A percentile compares a stretch with the other conserved stretches of the same genome.
These are phyloP conservation scores for Candida ipomoeae DNA, from an alignment of 805 yeast genomes.

Conservation along the genomic window DNA sequence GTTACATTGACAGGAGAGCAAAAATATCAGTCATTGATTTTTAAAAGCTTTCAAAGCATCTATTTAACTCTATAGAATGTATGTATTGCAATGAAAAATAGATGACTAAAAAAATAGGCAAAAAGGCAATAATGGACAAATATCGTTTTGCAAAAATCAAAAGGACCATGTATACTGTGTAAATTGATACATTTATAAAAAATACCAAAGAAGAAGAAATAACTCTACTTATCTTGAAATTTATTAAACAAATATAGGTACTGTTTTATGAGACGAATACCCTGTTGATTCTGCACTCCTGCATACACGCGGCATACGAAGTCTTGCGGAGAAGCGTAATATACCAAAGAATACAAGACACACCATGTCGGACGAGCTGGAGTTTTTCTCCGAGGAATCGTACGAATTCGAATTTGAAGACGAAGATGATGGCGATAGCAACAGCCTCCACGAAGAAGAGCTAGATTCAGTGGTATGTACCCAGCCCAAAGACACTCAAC, in stretches of 20 bases:
- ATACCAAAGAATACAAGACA: neutral
- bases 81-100: no score
- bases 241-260: neutral
- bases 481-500: neutral
- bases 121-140: no score
- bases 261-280: neutral
- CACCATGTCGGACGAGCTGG: slow-evolving; percentile 35
- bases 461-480: slow-evolving; percentile 16
- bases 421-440: slow-evolving; percentile 30
- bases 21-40: no score
- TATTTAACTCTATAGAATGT: no score
- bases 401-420: slow-evolving; percentile 37
- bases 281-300: neutral
- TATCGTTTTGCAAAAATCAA: no score
- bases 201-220: no score
- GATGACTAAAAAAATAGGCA: no score
- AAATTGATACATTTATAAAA: no score
- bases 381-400: slow-evolving; percentile 35
- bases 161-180: no score
- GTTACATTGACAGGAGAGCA: neutral
- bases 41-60: no score
- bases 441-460: slow-evolving; percentile 16
- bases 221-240: no score
- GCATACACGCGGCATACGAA: neutral
- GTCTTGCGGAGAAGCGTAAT: neutral